Base-by-base conservation (phyloP, 345 rosid genomes). In the Salix dunnii region DNA sequence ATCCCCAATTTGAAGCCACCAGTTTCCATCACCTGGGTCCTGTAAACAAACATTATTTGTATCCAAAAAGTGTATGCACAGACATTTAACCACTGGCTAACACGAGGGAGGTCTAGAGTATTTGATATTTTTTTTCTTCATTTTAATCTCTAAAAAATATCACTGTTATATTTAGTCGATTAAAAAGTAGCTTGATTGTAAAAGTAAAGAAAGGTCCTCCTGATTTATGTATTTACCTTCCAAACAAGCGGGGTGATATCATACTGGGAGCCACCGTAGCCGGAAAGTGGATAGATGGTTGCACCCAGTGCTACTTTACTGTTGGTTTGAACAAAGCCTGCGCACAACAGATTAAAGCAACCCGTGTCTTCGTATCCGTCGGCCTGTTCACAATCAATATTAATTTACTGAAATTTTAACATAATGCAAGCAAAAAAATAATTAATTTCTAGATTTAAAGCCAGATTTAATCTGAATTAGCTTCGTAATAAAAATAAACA, bases 301-400 rank as follows among this genome's bases (percentile, higher is more conserved):
- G 99, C 99, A 48, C 99, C 99, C 74, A 96, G 91, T 71, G 99
- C 98, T 76, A 96, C 79, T 75, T 88, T 82, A 73, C 89, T 89
- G 64, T 91, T 91, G 28, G 93, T 93, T 86, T 93, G 99, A 74
- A 96, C 85, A 81, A 96, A 96, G 63, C 99, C 99, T 2, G 96
- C 70, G 69, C 99, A 96, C 21, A 93, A 84, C 63, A 96, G 97
- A 77, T 96, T 96, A 89, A 93, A 96, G 76, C 99, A 96, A 21
- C 99, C 98, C 23, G 99, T 93, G 65, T 91, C 97, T 85, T 93
- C 92, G 78, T 96, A 96, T 70, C 98, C 91, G 83, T 96, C 98
- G 33, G 94, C 88, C 99, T 96, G 88, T 42, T 62, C 5, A 7
- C 14, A 25, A 36, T 42, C 16, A 31, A 4, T 17, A 23, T 4